Evolutionary conservation across 805 yeast genomes (phyloP).

Genomic region (Tetrapisispora iriomotensis): DNA sequence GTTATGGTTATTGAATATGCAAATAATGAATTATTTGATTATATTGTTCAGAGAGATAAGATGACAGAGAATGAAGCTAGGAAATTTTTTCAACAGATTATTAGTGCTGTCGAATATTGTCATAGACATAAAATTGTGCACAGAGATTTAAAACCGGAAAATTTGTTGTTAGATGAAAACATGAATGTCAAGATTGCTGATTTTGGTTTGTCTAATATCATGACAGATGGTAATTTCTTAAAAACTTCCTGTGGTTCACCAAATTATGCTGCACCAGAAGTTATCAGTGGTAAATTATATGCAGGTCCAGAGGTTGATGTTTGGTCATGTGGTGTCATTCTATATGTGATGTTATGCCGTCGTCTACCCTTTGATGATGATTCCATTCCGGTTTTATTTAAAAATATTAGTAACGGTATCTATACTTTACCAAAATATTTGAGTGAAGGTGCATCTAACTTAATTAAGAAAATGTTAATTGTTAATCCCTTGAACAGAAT

Average conservation of each 20-base stretch:
- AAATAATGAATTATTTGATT: slow-evolving; percentile 91
- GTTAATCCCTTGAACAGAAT: slow-evolving; percentile 92
- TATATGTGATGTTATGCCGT: slow-evolving; percentile 93
- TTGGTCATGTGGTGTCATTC: slow-evolving; percentile 93
- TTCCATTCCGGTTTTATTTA: slow-evolving; percentile 86
- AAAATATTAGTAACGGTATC: slow-evolving; percentile 86
- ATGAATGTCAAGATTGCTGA: slow-evolving; percentile 93
- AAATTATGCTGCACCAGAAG: slow-evolving; percentile 96
- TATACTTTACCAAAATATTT: slow-evolving; percentile 82
- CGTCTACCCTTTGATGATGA: slow-evolving; percentile 94
- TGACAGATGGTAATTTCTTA: slow-evolving; percentile 95
- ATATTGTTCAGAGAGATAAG: slow-evolving; percentile 86
- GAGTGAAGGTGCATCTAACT: slow-evolving; percentile 73
- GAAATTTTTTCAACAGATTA: slow-evolving; percentile 89
- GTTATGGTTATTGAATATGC: slow-evolving; percentile 97
- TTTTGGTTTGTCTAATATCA: slow-evolving; percentile 86
- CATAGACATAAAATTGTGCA: slow-evolving; percentile 95
- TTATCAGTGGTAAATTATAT: slow-evolving; percentile 83
- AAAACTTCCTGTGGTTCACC: slow-evolving; percentile 96
- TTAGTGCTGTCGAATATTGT: slow-evolving; percentile 93
- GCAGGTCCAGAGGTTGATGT: slow-evolving; percentile 99
- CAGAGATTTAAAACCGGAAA: slow-evolving; percentile 94
- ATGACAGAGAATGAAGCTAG: slow-evolving; percentile 90
- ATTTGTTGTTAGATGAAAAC: slow-evolving; percentile 77
- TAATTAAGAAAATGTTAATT: slow-evolving; percentile 82